A percentile compares a stretch with the other conserved stretches of the same genome.
Evolutionary conservation across 257 asterid species (phyloP).

Genomic region (Lycium ferocissimum): DNA sequence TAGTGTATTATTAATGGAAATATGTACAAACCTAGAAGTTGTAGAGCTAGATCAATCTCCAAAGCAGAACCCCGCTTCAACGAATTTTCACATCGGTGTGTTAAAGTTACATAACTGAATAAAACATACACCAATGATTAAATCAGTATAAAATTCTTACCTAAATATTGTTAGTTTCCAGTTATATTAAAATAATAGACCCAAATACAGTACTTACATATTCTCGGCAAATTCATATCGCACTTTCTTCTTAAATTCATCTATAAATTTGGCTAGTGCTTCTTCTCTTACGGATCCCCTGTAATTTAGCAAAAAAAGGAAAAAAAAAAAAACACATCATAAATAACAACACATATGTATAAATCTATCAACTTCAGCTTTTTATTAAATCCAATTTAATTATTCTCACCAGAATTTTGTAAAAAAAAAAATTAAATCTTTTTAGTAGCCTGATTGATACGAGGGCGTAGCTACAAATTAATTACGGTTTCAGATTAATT

Average conservation of each 20-base stretch:
- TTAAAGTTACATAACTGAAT: background rate
- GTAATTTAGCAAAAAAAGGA: background rate
- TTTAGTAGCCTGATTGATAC: too few species aligned
- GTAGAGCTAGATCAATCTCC: constrained; percentile 47
- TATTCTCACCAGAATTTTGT: background rate
- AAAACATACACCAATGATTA: background rate
- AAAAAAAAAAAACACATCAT: background rate
- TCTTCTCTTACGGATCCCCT: background rate
- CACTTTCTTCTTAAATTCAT: background rate
- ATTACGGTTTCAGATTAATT: too few species aligned
- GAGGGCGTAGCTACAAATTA: background rate
- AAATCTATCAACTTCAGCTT: background rate
- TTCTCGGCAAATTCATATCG: background rate
- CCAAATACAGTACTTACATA: background rate
- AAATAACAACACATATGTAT: background rate
- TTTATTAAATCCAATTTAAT: background rate
- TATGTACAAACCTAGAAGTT: constrained; percentile 40
- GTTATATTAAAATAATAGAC: background rate
- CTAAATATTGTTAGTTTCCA: background rate
- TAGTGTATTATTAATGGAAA: background rate
- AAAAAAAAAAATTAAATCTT: too few species aligned
- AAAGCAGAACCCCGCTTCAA: constrained; percentile 42
- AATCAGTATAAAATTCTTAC: background rate
- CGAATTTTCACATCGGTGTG: constrained; percentile 43
- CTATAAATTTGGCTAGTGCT: background rate